Conservation (phyloP, 768 basidiomycete genomes). For the Steccherinum ochraceum region DNA sequence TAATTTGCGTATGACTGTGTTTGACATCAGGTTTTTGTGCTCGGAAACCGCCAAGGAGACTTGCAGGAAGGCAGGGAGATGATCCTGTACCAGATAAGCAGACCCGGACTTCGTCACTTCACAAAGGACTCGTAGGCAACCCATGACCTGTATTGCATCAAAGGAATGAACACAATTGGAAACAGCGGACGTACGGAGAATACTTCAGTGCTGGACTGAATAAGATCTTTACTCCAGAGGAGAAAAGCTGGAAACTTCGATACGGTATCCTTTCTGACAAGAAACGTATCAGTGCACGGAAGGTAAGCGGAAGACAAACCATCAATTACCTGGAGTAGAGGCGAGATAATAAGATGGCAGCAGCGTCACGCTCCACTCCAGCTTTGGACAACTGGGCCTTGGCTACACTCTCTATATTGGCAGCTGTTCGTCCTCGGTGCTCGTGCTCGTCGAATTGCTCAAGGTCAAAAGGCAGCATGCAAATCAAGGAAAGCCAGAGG, state of each 20-base stretch:
- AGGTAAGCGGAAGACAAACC: not conserved
- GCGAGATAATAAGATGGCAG: constrained; percentile 73
- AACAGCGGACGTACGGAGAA: constrained; percentile 41
- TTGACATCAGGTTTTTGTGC: constrained; percentile 36
- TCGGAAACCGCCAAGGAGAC: constrained; percentile 38
- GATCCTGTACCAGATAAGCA: constrained; percentile 40
- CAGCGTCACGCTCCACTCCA: constrained; percentile 82
- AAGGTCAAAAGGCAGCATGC: constrained; percentile 90
- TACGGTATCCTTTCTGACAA: constrained; percentile 57
- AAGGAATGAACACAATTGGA: not conserved
- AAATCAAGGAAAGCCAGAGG: constrained; percentile 91
- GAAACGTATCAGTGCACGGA: constrained; percentile 7
- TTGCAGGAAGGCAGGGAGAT: constrained; percentile 37
- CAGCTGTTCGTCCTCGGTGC: constrained; percentile 44
- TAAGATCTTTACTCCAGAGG: constrained; percentile 32
- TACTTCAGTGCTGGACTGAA: constrained; percentile 36
- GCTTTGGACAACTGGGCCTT: constrained; percentile 54
- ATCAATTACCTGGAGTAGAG: constrained; percentile 68
- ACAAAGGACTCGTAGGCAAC: constrained; percentile 61
- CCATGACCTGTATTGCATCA: constrained; percentile 46
- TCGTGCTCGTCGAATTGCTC: constrained; percentile 71
- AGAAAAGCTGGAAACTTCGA: constrained; percentile 47
- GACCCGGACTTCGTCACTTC: constrained; percentile 64
- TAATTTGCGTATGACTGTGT: constrained; percentile 65
- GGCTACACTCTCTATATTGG: constrained; percentile 49